phyloP scores from a whole-genome alignment of 1,284 basidiomycete genomes.

The Fomitiporia mediterranea region DNA sequence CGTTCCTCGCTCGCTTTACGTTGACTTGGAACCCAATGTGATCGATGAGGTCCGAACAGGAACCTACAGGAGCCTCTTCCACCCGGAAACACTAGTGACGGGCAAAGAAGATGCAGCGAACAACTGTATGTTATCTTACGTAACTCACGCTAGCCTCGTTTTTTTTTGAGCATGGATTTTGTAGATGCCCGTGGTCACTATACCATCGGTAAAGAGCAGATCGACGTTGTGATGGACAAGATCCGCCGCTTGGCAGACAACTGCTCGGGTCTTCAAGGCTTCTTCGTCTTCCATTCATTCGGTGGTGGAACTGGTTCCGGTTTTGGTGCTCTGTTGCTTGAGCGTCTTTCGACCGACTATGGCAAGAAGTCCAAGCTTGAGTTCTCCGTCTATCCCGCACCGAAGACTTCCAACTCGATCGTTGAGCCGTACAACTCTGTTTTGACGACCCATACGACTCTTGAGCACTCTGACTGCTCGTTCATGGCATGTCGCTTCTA shows the following conservation, averaged over 20 bases:
- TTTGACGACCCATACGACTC: constrained; percentile 96
- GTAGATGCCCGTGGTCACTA: constrained; percentile 96
- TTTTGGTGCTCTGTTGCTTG: constrained; percentile 95
- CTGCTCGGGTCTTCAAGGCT: constrained; percentile 97
- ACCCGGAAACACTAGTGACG: constrained; percentile 98
- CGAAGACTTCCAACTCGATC: constrained; percentile 91
- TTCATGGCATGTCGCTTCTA: constrained; percentile 69
- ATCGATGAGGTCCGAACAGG: constrained; percentile 97
- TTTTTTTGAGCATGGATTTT: constrained; percentile 19
- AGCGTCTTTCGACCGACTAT: constrained; percentile 95
- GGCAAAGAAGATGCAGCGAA: constrained; percentile 99
- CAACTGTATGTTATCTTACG: constrained; percentile 69
- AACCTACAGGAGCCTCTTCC: constrained; percentile 92
- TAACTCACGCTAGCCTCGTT: not conserved
- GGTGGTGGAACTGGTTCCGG: constrained; percentile 99
- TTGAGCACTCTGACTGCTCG: constrained; percentile 99
- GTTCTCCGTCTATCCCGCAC: constrained; percentile 97
- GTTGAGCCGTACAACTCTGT: constrained; percentile 99
- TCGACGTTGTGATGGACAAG: constrained; percentile 92
- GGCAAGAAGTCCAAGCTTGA: constrained; percentile 99
- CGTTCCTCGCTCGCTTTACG: constrained; percentile 96
- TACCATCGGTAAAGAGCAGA: constrained; percentile 95
- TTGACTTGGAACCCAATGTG: constrained; percentile 94
- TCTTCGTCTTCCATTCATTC: constrained; percentile 99
- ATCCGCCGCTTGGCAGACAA: constrained; percentile 96